These are phyloP conservation scores for Paraleonurus japonicus DNA, from an alignment of 257 asterid genomes.

Conservation along the genomic window DNA sequence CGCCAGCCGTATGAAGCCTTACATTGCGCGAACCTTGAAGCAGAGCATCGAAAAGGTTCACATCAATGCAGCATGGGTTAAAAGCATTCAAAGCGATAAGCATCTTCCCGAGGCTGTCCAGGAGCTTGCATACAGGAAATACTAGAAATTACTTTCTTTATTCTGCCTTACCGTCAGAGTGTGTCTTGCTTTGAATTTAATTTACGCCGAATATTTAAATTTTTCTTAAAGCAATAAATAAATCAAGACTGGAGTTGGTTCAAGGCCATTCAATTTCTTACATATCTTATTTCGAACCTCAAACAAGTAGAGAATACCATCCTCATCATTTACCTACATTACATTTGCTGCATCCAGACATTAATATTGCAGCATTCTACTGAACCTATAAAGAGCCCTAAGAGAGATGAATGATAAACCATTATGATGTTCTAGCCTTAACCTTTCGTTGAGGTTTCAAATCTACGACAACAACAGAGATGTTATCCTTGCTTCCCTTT, in stretches of 20 bases:
- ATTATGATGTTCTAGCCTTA: conserved; percentile 37
- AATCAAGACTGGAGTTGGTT: not conserved
- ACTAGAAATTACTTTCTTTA: conserved; percentile 28
- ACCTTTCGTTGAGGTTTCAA: conserved; percentile 73
- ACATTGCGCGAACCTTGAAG: conserved; percentile 79
- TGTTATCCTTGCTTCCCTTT: conserved; percentile 94
- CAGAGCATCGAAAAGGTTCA: conserved; percentile 84
- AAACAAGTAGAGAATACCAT: not conserved
- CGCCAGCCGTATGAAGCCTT: conserved; percentile 75
- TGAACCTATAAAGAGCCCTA: not conserved
- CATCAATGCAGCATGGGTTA: conserved; percentile 74
- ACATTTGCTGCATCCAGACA: conserved; percentile 15
- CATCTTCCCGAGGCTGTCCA: conserved; percentile 52
- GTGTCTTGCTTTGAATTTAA: not conserved
- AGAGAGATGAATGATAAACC: not conserved
- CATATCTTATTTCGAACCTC: not conserved
- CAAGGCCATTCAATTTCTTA: not conserved
- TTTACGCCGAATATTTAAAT: not conserved
- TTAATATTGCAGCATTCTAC: not conserved
- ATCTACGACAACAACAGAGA: conserved; percentile 76
- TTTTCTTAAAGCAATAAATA: not conserved
- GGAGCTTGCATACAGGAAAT: conserved; percentile 69
- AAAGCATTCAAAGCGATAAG: conserved; percentile 70
- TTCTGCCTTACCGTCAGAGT: not conserved
- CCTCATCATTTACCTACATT: conserved; percentile 21